Base-by-base conservation (phyloP, 805 yeast species). In the Suhomyces prunicola region DNA sequence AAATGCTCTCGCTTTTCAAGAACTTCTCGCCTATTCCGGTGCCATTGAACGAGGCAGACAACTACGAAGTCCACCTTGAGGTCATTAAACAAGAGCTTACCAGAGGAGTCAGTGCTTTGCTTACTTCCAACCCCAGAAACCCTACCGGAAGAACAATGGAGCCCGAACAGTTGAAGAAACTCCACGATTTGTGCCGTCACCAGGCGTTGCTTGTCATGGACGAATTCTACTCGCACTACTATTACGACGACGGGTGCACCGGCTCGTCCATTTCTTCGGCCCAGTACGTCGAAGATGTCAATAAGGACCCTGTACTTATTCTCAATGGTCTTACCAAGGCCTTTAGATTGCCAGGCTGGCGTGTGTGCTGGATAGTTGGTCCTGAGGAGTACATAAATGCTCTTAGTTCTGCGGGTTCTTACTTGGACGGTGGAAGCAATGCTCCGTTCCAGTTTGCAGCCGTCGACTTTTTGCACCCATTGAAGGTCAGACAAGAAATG, bases 11-110 rank as follows among this genome's bases (percentile, higher is more conserved):
- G 12, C 71, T 82, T 47, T 82, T 82, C 69, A 82, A 82, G 72
- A 82, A 82, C 67, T 82, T 82, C 62, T 77, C 84, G 1, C 86
- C 87, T 5, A 80, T 82, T 49, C 87, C 87, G 1, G 86, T 82
- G 7, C 87, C 87, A 1, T 70, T 82, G 57, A 76, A 76, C 54
- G 85, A 82, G 59, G 71, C 77, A 7, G 86, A 82, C 61, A 79
- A 81, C 59, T 82, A 82, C 66, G 79, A 78, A 49, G 75, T 82
- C 36, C 85, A 82, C 60, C 68, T 82, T 59, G 76, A 79, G 51
- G 74, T 77, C 52, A 76, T 82, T 50, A 76, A 74, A 56, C 72
- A 76, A 55, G 87, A 82, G 62, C 68, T 82, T 64, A 68, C 68
- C 48, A 71, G 86, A 59, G 87, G 87, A 40, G 86, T 82, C 6